Percentiles rank a stretch among this genome's conserved stretches.
Conservation (phyloP, 371 early-diverging fungal genomes). For the Lichtheimia corymbifera region DNA sequence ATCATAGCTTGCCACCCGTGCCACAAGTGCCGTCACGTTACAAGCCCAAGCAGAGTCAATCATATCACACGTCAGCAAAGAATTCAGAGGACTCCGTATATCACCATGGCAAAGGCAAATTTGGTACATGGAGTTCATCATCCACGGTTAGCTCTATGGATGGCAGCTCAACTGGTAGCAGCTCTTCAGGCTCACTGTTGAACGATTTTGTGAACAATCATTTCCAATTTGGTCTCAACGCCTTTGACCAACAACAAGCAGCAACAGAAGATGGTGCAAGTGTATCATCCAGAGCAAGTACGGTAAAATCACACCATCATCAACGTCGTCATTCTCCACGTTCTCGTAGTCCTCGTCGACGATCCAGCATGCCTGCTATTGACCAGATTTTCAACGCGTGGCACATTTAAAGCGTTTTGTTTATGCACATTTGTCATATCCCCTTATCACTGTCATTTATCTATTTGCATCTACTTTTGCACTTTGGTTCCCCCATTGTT, state of each 20-base stretch:
- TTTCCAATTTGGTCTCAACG: background rate
- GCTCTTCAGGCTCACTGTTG: conserved; percentile 5
- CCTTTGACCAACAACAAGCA: no score
- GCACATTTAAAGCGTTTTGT: no score
- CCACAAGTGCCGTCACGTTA: background rate
- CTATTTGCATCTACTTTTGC: no score
- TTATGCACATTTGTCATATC: no score
- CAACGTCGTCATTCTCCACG: background rate
- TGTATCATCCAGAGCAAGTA: no score
- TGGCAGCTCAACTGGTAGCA: conserved; percentile 3
- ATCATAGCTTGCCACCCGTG: background rate
- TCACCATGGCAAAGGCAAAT: background rate
- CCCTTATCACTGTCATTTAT: no score
- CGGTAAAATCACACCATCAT: background rate
- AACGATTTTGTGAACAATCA: conserved; percentile 9
- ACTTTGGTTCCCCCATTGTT: no score
- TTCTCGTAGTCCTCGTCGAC: background rate
- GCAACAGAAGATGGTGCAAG: no score
- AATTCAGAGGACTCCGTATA: background rate
- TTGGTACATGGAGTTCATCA: conserved; percentile 2
- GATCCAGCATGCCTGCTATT: conserved; percentile 5
- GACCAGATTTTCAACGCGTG: background rate
- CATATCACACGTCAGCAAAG: background rate
- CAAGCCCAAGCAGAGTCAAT: conserved; percentile 6
- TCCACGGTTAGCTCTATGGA: background rate